Conservation (phyloP, 192 early-diverging fungal genomes). For the Haplosporangium gracile region DNA sequence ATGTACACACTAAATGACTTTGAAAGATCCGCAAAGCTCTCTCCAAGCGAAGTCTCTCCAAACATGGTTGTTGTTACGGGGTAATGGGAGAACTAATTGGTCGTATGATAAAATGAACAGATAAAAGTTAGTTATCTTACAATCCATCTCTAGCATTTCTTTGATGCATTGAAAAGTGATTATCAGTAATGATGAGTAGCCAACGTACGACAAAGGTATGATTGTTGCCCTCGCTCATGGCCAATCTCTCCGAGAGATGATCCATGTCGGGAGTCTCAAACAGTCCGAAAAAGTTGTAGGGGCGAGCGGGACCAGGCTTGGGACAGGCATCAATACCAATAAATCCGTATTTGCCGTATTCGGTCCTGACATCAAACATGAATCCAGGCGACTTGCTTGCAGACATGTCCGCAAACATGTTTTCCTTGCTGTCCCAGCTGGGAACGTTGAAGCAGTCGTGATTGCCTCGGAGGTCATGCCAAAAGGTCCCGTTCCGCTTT, state of each 20-base stretch:
- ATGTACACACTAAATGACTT: conserved; percentile 79
- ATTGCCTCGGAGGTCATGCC: conserved; percentile 93
- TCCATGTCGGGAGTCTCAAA: conserved; percentile 82
- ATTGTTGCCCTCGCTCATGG: conserved; percentile 53
- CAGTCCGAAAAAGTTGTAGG: conserved; percentile 94
- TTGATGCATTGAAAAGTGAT: neutral
- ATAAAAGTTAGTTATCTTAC: neutral
- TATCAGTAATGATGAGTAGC: neutral
- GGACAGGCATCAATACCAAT: conserved; percentile 88
- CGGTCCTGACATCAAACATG: conserved; percentile 68
- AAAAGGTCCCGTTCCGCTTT: conserved; percentile 71
- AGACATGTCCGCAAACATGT: conserved; percentile 73
- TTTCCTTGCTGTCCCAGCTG: conserved; percentile 66
- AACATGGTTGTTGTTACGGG: conserved; percentile 84
- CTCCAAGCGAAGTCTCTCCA: conserved; percentile 71
- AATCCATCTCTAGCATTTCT: neutral
- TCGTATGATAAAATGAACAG: conserved; percentile 40
- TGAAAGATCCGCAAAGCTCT: conserved; percentile 71
- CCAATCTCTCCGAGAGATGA: conserved; percentile 68
- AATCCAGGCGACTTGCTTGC: conserved; percentile 66
- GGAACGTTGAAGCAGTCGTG: conserved; percentile 94
- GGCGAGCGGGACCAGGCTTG: conserved; percentile 77
- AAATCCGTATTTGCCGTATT: conserved; percentile 87
- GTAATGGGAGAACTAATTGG: conserved; percentile 76
- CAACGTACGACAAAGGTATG: conserved; percentile 77